A percentile compares a stretch with the other conserved stretches of the same genome.
These are phyloP conservation scores for Aspergillus ibericus DNA, from an alignment of 2,329 filamentous ascomycete genomes.

Conservation along the genomic window DNA sequence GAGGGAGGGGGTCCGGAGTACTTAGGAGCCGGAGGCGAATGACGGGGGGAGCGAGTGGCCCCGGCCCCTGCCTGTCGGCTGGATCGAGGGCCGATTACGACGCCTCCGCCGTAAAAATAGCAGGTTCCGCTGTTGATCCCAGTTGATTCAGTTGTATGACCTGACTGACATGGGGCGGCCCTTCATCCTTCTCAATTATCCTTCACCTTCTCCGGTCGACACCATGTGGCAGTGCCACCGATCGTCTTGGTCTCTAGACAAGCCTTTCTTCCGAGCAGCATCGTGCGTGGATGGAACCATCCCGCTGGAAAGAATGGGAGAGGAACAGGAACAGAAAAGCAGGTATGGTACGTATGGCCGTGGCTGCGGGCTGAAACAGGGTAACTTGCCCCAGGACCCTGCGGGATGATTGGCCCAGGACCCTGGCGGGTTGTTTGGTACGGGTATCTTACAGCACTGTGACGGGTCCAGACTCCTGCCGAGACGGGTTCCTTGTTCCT, in stretches of 20 bases:
- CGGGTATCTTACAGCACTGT: background rate
- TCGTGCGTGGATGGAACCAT: background rate
- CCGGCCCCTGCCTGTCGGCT: background rate
- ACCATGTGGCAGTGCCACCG: background rate
- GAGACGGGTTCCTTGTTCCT: conserved; percentile 2
- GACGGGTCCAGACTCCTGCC: background rate
- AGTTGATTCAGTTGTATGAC: background rate
- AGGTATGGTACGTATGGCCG: background rate
- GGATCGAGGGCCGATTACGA: background rate
- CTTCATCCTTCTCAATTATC: background rate
- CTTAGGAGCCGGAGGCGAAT: conserved; percentile 9
- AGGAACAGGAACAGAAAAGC: background rate
- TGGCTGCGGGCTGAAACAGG: background rate
- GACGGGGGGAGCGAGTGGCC: background rate
- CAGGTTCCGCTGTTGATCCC: background rate
- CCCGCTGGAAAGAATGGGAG: background rate
- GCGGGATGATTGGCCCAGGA: conserved; percentile 4
- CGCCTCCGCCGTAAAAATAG: conserved; percentile 7
- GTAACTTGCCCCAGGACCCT: conserved; percentile 4
- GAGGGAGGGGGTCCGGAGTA: conserved; percentile 13
- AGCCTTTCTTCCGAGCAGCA: background rate
- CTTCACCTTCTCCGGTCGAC: background rate
- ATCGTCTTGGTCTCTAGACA: background rate
- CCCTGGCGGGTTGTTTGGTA: background rate
- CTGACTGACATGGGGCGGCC: background rate